A percentile compares a stretch with the other conserved stretches of the same genome.
Evolutionary conservation across 75 land plant species (phyloP).

Genomic region (Picea glauca): DNA sequence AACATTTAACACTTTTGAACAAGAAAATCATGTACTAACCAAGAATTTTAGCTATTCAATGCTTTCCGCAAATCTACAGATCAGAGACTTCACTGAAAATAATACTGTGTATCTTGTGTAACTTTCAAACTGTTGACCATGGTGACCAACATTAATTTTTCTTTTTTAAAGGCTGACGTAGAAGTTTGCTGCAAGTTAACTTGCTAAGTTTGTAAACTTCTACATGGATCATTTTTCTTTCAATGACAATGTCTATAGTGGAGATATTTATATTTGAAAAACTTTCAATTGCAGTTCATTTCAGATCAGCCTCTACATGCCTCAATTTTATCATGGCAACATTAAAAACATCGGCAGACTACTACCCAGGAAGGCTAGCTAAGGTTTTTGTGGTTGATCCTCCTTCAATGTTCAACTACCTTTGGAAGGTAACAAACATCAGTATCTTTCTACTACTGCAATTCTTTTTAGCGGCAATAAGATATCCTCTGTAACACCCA

Average conservation of each 20-base stretch:
- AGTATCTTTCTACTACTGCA: neutral
- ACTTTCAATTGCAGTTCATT: constrained; percentile 35
- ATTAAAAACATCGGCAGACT: constrained; percentile 68
- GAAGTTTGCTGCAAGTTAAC: neutral
- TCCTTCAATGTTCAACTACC: constrained; percentile 79
- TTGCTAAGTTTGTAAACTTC: neutral
- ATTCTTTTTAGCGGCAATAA: neutral
- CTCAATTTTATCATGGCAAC: constrained; percentile 45
- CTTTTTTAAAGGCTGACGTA: no score
- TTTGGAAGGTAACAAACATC: constrained; percentile 78
- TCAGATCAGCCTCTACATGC: constrained; percentile 60
- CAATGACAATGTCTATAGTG: neutral
- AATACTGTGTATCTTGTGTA: no score
- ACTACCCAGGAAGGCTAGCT: constrained; percentile 74
- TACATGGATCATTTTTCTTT: neutral
- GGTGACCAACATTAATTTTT: neutral
- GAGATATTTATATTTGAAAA: neutral
- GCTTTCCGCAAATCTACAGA: neutral
- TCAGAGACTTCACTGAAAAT: neutral
- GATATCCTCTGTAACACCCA: neutral
- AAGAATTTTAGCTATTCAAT: no score
- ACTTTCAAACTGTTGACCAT: neutral
- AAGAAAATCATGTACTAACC: neutral
- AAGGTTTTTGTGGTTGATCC: constrained; percentile 85
- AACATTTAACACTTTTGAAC: neutral